phyloP scores from a whole-genome alignment of 768 basidiomycete genomes.

The Psilocybe cubensis region DNA sequence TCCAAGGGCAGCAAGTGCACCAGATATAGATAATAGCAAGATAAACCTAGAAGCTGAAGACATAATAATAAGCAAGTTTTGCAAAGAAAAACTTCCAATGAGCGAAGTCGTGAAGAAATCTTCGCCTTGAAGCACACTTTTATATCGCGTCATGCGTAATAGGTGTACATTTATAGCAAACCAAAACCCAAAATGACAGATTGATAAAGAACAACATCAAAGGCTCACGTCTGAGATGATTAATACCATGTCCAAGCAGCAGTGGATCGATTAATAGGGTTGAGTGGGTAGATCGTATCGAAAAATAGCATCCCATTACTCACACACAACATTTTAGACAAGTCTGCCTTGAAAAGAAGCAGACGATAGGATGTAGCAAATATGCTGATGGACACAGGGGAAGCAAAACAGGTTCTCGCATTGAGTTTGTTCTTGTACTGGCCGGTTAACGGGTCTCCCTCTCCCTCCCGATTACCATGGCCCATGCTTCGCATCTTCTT shows the following conservation, averaged over 20 bases:
- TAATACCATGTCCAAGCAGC: not conserved
- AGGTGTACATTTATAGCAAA: not conserved
- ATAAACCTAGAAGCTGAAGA: not conserved
- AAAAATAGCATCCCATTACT: not conserved
- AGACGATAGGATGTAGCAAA: not conserved
- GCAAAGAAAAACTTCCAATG: not conserved
- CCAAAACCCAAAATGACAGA: not conserved
- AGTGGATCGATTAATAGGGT: not conserved
- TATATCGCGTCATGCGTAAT: not conserved
- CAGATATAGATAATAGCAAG: not conserved
- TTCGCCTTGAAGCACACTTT: not conserved
- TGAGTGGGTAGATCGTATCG: not conserved
- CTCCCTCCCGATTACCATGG: not conserved
- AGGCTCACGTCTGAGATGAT: not conserved
- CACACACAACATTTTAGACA: not conserved
- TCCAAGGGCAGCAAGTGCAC: conserved; percentile 26
- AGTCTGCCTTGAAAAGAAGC: not conserved
- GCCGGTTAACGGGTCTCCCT: not conserved
- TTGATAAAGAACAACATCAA: not conserved
- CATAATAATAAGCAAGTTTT: not conserved
- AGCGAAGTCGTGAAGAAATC: not conserved
- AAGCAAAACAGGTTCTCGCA: not conserved
- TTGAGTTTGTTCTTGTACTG: not conserved
- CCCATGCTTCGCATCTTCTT: not conserved
- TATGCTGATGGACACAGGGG: not conserved